Evolutionary conservation across 139 green algal genomes (phyloP), one percentile per base, ranked within the genome.

Genomic region (Chlamydomonas sp.): DNA sequence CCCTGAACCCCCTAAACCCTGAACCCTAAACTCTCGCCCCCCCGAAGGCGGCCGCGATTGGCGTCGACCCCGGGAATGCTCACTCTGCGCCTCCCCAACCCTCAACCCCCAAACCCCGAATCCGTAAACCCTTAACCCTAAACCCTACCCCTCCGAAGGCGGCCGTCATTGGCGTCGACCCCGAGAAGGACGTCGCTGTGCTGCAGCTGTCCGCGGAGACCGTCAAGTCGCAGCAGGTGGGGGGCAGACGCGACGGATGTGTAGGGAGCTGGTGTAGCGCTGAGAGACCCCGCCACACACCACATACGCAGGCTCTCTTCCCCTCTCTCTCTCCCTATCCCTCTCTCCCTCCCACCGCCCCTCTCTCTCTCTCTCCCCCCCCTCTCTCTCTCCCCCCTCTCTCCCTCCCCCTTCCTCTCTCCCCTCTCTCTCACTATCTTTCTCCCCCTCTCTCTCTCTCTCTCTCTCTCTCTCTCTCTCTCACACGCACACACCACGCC

Each of bases 151-250:
- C 16, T 54, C 16, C 13, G 16, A 16, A 13, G 43, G 16, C 13
- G 43, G 43, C 13, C 43, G 16, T 54, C 43, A 54, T 95, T n/a
- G 89, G 89, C 3, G 70, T 85, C 4, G 89, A 95, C 65, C 73
- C 79, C 2, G 87, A 95, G 72, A 92, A 87, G 60, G 89, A 96
- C 70, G 79, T 96, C 3, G 90, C 90, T 5, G 89, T 96, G 37
- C 83, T 96, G 66, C 61, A 89, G 69, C 62, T 93, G 28, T n/a
- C n/a, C n/a, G n/a, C n/a, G n/a, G n/a, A n/a, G n/a, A n/a, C n/a
- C n/a, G n/a, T n/a, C n/a, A n/a, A n/a, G n/a, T n/a, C n/a, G n/a
- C n/a, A n/a, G n/a, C n/a, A n/a, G n/a, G n/a, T n/a, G n/a, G n/a
- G n/a, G n/a, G n/a, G n/a, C n/a, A n/a, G n/a, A n/a, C n/a, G n/a